These are phyloP conservation scores for Trypanosoma vivax DNA, from an alignment of 208 protist species.

Conservation along the genomic window DNA sequence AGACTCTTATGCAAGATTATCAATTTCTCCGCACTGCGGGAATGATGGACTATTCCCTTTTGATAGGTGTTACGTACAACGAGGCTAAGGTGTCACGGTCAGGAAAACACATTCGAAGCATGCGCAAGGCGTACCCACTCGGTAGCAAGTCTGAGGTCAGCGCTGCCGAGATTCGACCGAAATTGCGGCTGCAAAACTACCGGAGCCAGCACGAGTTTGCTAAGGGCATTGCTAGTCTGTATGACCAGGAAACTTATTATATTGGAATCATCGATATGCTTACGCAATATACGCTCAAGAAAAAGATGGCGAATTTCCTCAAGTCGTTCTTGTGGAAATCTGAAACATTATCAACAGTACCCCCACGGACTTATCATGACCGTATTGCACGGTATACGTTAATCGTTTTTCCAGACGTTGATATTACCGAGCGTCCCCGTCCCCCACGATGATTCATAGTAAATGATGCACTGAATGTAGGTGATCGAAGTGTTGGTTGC, in stretches of 20 bases:
- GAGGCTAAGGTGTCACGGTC: conserved; percentile 37
- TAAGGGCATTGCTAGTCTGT: conserved; percentile 48
- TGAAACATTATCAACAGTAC: conserved; percentile 73
- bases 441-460: not conserved
- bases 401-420: conserved; percentile 60
- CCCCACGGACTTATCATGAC: conserved; percentile 42
- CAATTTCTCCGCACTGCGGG: conserved; percentile 36
- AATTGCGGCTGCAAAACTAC: not conserved
- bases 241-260: conserved; percentile 78
- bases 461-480: too few species aligned
- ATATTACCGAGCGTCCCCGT: not conserved
- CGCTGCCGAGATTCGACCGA: conserved; percentile 16
- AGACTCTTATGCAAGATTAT: conserved; percentile 57
- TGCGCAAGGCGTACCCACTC: conserved; percentile 27
- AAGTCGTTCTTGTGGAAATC: conserved; percentile 80
- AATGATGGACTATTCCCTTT: conserved; percentile 85
- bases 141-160: not conserved
- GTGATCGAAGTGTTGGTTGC: too few species aligned
- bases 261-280: conserved; percentile 87
- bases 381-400: conserved; percentile 61
- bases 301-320: conserved; percentile 80
- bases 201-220: conserved; percentile 21
- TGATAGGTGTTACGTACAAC: conserved; percentile 77
- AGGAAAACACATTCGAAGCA: conserved; percentile 39
- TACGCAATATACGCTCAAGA: conserved; percentile 74